These are phyloP conservation scores for Capillidium heterosporum DNA, from an alignment of 371 early-diverging fungal species.

Conservation along the genomic window DNA sequence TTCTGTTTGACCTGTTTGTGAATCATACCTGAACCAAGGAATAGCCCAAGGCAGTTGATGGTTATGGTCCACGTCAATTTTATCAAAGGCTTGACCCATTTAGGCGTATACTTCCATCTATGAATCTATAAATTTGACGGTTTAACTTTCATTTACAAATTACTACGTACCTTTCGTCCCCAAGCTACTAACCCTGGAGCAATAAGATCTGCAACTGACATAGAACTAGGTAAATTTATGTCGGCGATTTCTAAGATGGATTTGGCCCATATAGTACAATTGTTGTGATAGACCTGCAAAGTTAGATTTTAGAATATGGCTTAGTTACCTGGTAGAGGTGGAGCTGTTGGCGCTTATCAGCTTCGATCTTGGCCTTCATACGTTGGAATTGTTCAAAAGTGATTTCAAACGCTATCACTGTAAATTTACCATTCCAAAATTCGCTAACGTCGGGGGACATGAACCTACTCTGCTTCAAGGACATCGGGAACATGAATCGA, in stretches of 20 bases:
- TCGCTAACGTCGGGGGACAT: conserved; percentile 9
- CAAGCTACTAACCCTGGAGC: background rate
- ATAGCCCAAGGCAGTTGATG: conserved; percentile 5
- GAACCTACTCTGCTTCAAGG: conserved; percentile 5
- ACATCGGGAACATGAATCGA: conserved; percentile 8
- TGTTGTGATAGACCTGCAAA: conserved; percentile 7
- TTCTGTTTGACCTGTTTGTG: conserved; percentile 1
- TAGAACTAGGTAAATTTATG: conserved; percentile 5
- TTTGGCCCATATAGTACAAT: conserved; percentile 7
- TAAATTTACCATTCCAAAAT: conserved; percentile 8
- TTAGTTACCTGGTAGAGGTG: conserved; percentile 7
- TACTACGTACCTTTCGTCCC: background rate
- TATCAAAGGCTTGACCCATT: conserved; percentile 1
- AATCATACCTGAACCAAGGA: conserved; percentile 7
- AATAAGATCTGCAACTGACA: background rate
- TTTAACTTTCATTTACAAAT: background rate
- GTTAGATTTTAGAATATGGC: background rate
- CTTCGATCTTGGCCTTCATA: conserved; percentile 8
- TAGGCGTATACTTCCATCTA: conserved; percentile 4
- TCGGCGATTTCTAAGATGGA: conserved; percentile 5
- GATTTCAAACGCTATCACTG: conserved; percentile 7
- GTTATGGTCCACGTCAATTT: conserved; percentile 1
- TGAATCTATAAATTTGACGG: background rate
- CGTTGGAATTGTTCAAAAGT: conserved; percentile 4
- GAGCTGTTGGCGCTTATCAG: conserved; percentile 4